These are phyloP conservation scores for Puccinia polysora DNA, from an alignment of 1,284 basidiomycete species.

Conservation along the genomic window DNA sequence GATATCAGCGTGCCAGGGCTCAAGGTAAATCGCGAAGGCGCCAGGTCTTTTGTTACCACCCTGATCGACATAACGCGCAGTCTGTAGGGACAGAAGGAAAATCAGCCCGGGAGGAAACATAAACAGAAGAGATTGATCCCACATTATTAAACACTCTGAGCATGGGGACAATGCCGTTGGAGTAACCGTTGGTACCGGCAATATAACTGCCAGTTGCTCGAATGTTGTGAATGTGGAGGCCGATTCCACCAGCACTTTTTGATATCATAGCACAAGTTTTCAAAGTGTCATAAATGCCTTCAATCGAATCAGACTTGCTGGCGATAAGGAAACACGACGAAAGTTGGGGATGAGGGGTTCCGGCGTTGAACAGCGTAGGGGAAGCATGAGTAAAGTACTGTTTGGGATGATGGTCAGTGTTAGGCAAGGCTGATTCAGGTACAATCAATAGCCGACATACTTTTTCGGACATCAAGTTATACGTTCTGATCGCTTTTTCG, in stretches of 20 bases:
- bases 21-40: conserved; percentile 94
- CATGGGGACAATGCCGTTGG: conserved; percentile 99
- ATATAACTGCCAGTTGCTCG: conserved; percentile 90
- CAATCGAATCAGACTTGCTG: conserved; percentile 99
- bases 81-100: conserved; percentile 52
- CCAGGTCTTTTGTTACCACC: conserved; percentile 99
- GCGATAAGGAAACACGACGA: conserved; percentile 96
- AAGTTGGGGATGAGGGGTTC: conserved; percentile 89
- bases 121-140: neutral
- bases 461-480: conserved; percentile 85
- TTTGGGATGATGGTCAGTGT: neutral
- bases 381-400: conserved; percentile 86
- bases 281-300: conserved; percentile 97
- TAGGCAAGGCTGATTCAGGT: neutral
- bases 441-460: conserved; percentile 25
- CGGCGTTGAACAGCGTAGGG: conserved; percentile 97
- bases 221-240: conserved; percentile 92
- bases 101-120: neutral
- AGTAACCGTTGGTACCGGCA: conserved; percentile 93
- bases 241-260: conserved; percentile 97
- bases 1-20: conserved; percentile 96
- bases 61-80: conserved; percentile 98
- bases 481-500: conserved; percentile 79
- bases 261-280: conserved; percentile 99
- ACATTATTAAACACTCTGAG: conserved; percentile 89